Evolutionary conservation across 148 eudicot species (phyloP).

Genomic region (Beta vulgaris): DNA sequence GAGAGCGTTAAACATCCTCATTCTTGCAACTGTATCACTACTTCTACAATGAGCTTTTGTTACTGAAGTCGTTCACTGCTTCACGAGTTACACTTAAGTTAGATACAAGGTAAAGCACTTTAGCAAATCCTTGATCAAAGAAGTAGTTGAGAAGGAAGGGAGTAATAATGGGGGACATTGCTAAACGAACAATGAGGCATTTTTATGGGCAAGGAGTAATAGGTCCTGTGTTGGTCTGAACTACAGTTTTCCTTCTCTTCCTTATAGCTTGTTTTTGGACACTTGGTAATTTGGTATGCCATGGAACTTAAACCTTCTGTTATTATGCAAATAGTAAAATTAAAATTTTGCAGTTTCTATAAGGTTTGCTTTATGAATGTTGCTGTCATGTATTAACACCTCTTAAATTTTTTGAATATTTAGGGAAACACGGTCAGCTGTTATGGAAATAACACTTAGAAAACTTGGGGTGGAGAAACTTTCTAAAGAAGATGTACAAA

Average conservation of each 20-base stretch:
- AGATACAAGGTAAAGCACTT: too few relatives aligned
- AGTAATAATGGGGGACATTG: not conserved
- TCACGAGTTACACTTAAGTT: too few relatives aligned
- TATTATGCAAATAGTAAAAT: not conserved
- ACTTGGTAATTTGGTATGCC: not conserved
- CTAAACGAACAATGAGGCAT: not conserved
- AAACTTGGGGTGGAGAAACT: slow-evolving; percentile 92
- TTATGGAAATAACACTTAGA: slow-evolving; percentile 64
- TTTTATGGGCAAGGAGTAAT: not conserved
- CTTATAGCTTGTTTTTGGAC: not conserved
- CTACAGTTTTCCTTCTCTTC: not conserved
- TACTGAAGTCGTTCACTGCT: too few relatives aligned
- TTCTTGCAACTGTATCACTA: too few relatives aligned
- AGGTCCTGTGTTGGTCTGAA: not conserved
- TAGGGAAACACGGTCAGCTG: slow-evolving; percentile 74
- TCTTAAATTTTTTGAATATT: slow-evolving; percentile 8
- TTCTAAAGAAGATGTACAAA: slow-evolving; percentile 88
- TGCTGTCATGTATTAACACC: not conserved
- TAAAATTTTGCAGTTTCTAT: not conserved
- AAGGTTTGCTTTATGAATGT: not conserved
- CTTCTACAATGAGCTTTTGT: too few relatives aligned
- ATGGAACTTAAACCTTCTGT: not conserved
- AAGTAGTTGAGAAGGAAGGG: not conserved
- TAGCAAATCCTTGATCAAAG: too few relatives aligned
- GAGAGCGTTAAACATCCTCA: too few relatives aligned